Evolutionary conservation across 129 eudicot species (phyloP), one percentile per base, ranked within the genome.

Genomic region (Tagetes erecta): DNA sequence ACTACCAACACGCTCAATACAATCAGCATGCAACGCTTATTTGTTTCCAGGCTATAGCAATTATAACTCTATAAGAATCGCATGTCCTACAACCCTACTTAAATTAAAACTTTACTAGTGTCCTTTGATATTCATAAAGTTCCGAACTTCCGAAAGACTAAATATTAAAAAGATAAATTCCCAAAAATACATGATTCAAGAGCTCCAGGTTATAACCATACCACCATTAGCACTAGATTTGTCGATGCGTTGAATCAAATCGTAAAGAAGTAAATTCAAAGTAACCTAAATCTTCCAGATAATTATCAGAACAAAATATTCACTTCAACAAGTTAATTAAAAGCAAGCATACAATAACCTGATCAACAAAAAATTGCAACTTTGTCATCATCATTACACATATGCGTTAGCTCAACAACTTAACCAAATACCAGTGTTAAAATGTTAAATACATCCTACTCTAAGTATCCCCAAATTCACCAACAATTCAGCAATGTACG

Each of bases 401-500:
- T 80, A 70, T 68, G 52, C 47, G 62, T 70, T 34, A 42, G 57
- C 64, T 44, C 53, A 56, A 73, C 36, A 47, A n/a, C 71, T 51
- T 63, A 64, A 49, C 40, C 64, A 50, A 56, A 36, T 12, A 71
- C 62, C 30, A 59, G 76, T 63, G 62, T 41, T 71, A 62, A 80
- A 59, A 72, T 63, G 62, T 41, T 71, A 62, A 80, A 7, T 51
- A 68, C 69, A 59, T 20, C 75, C 65, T 33, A 37, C 51, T 31
- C 42, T 67, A 59, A 47, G 42, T 58, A 30, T 39, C 37, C 71
- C 36, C 12, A 52, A 67, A 74, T 74, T 74, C 76, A 68, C 35
- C 49, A 56, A 55, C 10, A 33, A 80, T 75, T 57, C 38, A 59
- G 60, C 82, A 73, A 81, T 71, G 79, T 34, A 75, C 40, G 78